These are phyloP conservation scores for Chytriomyces sp. DNA, from an alignment of 192 early-diverging fungal genomes.

Conservation along the genomic window DNA sequence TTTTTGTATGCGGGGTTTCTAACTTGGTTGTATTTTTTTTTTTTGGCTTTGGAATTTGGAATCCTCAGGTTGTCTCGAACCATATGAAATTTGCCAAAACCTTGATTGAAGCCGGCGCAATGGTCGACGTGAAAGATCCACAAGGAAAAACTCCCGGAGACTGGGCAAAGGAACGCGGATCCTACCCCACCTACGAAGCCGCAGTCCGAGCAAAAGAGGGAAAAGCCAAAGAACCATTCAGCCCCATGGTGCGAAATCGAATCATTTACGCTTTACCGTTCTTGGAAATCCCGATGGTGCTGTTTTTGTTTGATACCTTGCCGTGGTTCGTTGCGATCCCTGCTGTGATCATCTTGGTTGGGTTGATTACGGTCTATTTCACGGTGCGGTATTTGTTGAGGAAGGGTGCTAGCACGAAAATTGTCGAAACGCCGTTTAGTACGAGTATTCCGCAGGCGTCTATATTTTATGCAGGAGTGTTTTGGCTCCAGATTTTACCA, in stretches of 20 bases:
- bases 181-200: constrained; percentile 35
- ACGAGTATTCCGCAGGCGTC: constrained; percentile 88
- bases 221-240: constrained; percentile 7
- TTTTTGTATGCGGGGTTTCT: neutral
- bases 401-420: constrained; percentile 35
- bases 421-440: constrained; percentile 81
- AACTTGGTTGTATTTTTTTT: constrained; percentile 18
- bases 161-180: constrained; percentile 74
- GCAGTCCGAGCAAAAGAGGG: constrained; percentile 31
- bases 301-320: constrained; percentile 65
- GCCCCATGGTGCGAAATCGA: constrained; percentile 63
- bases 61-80: constrained; percentile 51
- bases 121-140: constrained; percentile 67
- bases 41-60: no score
- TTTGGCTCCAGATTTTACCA: constrained; percentile 74
- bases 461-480: constrained; percentile 69
- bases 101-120: constrained; percentile 77
- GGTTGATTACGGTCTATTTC: constrained; percentile 60
- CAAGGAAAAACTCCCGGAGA: constrained; percentile 82
- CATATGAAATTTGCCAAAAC: constrained; percentile 60
- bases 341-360: constrained; percentile 52
- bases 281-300: constrained; percentile 60
- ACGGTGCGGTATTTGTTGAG: constrained; percentile 66
- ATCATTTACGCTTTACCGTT: constrained; percentile 76
- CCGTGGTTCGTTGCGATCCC: constrained; percentile 83